Evolutionary conservation across 495 filamentous ascomycete species (phyloP).

Genomic region (Cryomyces minteri): DNA sequence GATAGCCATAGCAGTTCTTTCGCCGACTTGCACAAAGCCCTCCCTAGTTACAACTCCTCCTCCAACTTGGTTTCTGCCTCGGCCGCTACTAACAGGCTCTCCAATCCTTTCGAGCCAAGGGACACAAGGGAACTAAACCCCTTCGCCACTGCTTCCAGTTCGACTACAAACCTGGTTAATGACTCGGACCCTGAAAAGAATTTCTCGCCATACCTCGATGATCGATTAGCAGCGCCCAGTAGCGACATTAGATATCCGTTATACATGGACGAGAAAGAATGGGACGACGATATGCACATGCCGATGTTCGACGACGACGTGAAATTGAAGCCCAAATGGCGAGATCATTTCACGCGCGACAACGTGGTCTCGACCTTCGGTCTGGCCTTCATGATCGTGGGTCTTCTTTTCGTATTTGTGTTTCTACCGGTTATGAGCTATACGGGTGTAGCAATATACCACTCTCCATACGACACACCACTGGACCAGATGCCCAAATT

Average conservation of each 20-base stretch:
- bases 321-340: slow-evolving; percentile 19
- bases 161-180: slow-evolving; percentile 7
- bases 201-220: slow-evolving; percentile 20
- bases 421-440: slow-evolving; percentile 26
- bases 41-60: too few species aligned
- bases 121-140: too few species aligned
- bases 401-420: slow-evolving; percentile 27
- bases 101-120: too few species aligned
- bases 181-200: slow-evolving; percentile 14
- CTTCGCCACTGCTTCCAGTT: neutral
- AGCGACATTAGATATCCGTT: slow-evolving; percentile 16
- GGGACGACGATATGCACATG: slow-evolving; percentile 31
- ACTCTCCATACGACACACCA: too few species aligned
- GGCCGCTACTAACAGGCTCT: too few species aligned
- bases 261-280: slow-evolving; percentile 25
- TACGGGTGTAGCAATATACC: slow-evolving; percentile 4
- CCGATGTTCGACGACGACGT: slow-evolving; percentile 27
- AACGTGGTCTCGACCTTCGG: slow-evolving; percentile 24
- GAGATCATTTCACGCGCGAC: slow-evolving; percentile 22
- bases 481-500: too few species aligned
- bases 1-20: too few species aligned
- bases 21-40: too few species aligned
- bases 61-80: too few species aligned
- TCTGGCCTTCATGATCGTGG: slow-evolving; percentile 22
- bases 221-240: slow-evolving; percentile 21